A percentile compares a stretch with the other conserved stretches of the same genome.
phyloP scores from a whole-genome alignment of 352 stramenopile genomes.

The Globisporangium camurandrum region DNA sequence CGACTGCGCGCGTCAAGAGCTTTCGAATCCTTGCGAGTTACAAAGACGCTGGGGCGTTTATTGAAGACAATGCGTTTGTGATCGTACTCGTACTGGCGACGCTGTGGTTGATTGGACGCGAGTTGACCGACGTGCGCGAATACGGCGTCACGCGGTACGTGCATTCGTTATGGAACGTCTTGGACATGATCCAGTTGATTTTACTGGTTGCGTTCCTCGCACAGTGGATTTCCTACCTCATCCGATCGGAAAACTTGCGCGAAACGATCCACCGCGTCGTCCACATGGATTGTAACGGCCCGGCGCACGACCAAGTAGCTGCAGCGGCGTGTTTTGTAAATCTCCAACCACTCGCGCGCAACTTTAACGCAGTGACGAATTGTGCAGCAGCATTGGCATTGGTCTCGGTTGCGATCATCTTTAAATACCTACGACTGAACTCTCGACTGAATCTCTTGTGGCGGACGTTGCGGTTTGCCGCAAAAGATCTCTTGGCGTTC shows the following conservation, averaged over 20 bases:
- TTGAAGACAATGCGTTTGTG: slow-evolving; percentile 48
- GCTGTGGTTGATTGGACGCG: slow-evolving; percentile 38
- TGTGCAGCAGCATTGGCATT: slow-evolving; percentile 53
- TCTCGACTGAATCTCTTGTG: slow-evolving; percentile 71
- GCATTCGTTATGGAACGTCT: slow-evolving; percentile 71
- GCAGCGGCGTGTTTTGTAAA: slow-evolving; percentile 52
- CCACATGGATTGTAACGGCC: slow-evolving; percentile 36
- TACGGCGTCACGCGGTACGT: slow-evolving; percentile 53
- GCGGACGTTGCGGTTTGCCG: slow-evolving; percentile 66
- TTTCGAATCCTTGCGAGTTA: slow-evolving; percentile 62
- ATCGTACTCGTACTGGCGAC: slow-evolving; percentile 49
- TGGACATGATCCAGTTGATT: slow-evolving; percentile 68
- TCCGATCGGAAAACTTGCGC: slow-evolving; percentile 41
- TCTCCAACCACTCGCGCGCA: slow-evolving; percentile 40
- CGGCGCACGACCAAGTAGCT: slow-evolving; percentile 31
- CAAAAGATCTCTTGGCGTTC: slow-evolving; percentile 63
- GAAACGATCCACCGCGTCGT: slow-evolving; percentile 43
- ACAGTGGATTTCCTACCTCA: slow-evolving; percentile 48
- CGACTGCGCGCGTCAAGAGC: slow-evolving; percentile 54
- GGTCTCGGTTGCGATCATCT: slow-evolving; percentile 70
- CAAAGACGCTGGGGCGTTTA: slow-evolving; percentile 29
- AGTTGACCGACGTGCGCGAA: slow-evolving; percentile 43
- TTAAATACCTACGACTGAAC: slow-evolving; percentile 78
- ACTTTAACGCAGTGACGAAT: slow-evolving; percentile 45
- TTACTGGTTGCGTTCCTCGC: slow-evolving; percentile 56